A percentile compares a stretch with the other conserved stretches of the same genome.
Conservation (phyloP, 331 rosid genomes). For the Malus hybrid region DNA sequence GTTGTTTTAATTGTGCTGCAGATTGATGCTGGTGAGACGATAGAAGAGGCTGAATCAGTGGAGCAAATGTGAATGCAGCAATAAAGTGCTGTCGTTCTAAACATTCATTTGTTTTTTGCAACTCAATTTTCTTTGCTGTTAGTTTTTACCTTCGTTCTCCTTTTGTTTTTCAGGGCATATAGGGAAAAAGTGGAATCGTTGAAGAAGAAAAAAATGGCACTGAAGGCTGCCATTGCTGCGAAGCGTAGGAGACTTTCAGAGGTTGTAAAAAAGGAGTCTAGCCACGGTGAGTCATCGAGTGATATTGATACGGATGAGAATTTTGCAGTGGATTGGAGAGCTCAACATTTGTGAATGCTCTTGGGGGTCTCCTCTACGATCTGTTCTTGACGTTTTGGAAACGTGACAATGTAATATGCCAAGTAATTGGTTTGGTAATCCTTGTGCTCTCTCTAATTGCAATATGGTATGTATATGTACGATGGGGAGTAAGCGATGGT, state of each 20-base stretch:
- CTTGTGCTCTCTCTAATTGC: neutral
- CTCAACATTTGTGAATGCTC: conserved; percentile 63
- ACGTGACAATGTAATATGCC: neutral
- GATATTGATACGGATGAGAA: conserved; percentile 65
- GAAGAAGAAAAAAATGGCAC: conserved; percentile 65
- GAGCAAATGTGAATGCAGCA: conserved; percentile 60
- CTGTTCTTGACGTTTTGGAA: neutral
- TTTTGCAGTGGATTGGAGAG: conserved; percentile 96
- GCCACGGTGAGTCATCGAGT: conserved; percentile 51
- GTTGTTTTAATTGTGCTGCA: conserved; percentile 17
- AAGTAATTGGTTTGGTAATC: neutral
- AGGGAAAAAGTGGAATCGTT: conserved; percentile 67
- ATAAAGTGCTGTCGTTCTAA: neutral
- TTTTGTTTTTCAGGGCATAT: conserved; percentile 31
- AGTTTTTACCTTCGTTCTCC: neutral
- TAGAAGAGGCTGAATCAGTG: conserved; percentile 81
- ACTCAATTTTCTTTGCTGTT: neutral
- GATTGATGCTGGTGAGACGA: conserved; percentile 90
- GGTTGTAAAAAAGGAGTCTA: conserved; percentile 28
- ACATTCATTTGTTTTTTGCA: neutral
- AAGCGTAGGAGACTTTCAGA: conserved; percentile 42
- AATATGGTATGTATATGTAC: neutral
- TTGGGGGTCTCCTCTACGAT: neutral
- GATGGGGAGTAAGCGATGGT: neutral
- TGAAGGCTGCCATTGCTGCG: conserved; percentile 48